A percentile compares a stretch with the other conserved stretches of the same genome.
phyloP scores from a whole-genome alignment of 176 grass and related monocot species.

The Triticum dicoccoides region DNA sequence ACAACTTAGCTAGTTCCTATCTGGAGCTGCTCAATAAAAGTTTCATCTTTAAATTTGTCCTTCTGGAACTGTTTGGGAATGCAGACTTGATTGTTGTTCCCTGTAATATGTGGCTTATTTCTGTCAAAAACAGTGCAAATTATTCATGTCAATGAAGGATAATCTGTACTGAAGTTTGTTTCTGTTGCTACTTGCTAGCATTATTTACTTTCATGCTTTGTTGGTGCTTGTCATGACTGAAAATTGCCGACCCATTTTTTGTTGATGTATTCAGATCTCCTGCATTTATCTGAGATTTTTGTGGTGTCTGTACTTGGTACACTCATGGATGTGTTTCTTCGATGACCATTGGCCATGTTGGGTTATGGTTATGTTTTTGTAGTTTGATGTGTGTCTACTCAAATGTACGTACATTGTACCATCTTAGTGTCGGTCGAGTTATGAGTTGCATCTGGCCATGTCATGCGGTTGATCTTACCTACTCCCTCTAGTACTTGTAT shows the following conservation, averaged over 20 bases:
- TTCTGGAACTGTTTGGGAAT: constrained; percentile 27
- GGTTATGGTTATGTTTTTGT: background rate
- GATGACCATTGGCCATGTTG: background rate
- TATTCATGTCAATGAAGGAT: constrained; percentile 29
- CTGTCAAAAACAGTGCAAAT: constrained; percentile 8
- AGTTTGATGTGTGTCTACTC: background rate
- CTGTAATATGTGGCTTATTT: constrained; percentile 31
- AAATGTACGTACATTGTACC: background rate
- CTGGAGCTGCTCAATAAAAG: constrained; percentile 34
- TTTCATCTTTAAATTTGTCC: constrained; percentile 30
- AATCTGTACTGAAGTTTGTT: constrained; percentile 17
- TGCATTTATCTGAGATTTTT: constrained; percentile 15
- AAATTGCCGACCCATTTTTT: background rate
- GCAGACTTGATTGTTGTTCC: background rate
- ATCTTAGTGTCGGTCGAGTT: background rate
- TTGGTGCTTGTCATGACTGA: background rate
- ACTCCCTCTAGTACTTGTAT: background rate
- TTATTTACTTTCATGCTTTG: background rate
- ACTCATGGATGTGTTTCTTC: background rate
- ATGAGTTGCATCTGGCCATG: background rate
- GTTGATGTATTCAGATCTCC: constrained; percentile 1
- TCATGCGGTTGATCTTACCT: background rate
- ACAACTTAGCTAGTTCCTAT: constrained; percentile 20
- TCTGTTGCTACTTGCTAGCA: background rate
- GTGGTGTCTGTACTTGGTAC: background rate